These are phyloP conservation scores for Conticribra weissflogii DNA, from an alignment of 108 stramenopile species.

Conservation along the genomic window DNA sequence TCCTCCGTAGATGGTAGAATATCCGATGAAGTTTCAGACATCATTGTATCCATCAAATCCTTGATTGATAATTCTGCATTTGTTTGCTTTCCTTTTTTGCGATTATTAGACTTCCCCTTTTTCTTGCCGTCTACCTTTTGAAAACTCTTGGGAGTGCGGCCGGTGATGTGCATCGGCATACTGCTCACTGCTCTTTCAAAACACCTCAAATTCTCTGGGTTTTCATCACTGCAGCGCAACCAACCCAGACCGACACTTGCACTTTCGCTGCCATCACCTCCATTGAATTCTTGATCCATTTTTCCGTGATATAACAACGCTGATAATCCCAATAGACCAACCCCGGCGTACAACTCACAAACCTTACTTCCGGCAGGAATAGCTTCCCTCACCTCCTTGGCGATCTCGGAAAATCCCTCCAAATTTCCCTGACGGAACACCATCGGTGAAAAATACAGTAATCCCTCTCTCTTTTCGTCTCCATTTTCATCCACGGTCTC, in stretches of 20 bases:
- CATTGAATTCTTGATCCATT: slow-evolving; percentile 23
- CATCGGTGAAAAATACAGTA: slow-evolving; percentile 85
- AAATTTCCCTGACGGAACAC: slow-evolving; percentile 96
- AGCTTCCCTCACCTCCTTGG: slow-evolving; percentile 72
- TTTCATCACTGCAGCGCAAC: slow-evolving; percentile 93
- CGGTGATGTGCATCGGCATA: slow-evolving; percentile 47
- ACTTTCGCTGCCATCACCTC: slow-evolving; percentile 12
- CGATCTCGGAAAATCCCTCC: slow-evolving; percentile 89
- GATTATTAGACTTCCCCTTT: slow-evolving; percentile 35
- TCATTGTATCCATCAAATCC: slow-evolving; percentile 43
- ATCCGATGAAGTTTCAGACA: slow-evolving; percentile 17
- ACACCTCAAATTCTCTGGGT: slow-evolving; percentile 87
- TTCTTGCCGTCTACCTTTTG: slow-evolving; percentile 8
- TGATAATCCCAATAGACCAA: slow-evolving; percentile 91
- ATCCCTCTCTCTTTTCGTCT: slow-evolving; percentile 47
- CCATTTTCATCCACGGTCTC: background rate
- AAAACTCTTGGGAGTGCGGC: slow-evolving; percentile 29
- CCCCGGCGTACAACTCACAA: slow-evolving; percentile 95
- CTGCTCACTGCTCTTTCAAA: slow-evolving; percentile 72
- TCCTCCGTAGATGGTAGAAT: slow-evolving; percentile 14
- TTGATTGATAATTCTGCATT: slow-evolving; percentile 34
- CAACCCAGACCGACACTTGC: slow-evolving; percentile 50
- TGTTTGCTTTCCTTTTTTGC: slow-evolving; percentile 13
- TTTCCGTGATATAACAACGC: slow-evolving; percentile 69
- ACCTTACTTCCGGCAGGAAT: slow-evolving; percentile 73